phyloP scores from a whole-genome alignment of 2,329 filamentous ascomycete genomes.

The Corinectria fuckeliana region DNA sequence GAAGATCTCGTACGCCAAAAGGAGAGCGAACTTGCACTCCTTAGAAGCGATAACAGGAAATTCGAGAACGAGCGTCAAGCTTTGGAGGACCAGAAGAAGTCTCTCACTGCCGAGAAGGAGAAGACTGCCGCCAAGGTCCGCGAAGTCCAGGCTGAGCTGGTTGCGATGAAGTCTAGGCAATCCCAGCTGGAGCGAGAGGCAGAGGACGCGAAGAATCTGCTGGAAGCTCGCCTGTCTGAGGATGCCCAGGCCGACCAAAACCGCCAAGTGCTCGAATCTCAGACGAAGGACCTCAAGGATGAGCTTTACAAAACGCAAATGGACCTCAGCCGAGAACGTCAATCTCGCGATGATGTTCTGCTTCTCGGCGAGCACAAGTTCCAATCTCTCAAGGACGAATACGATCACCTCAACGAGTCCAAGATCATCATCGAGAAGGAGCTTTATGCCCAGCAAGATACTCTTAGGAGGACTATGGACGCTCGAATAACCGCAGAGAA shows the following conservation, averaged over 20 bases:
- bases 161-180: constrained; percentile 85
- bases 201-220: constrained; percentile 81
- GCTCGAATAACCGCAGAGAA: constrained; percentile 80
- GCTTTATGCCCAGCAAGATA: constrained; percentile 94
- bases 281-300: constrained; percentile 85
- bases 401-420: constrained; percentile 83
- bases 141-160: constrained; percentile 86
- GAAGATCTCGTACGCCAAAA: constrained; percentile 93
- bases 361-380: constrained; percentile 90
- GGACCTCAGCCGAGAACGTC: constrained; percentile 87
- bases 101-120: constrained; percentile 77
- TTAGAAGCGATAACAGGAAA: constrained; percentile 84
- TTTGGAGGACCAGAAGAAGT: constrained; percentile 79
- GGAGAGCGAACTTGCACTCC: constrained; percentile 87
- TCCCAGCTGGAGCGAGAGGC: constrained; percentile 86
- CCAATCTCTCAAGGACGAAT: constrained; percentile 82
- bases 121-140: constrained; percentile 77
- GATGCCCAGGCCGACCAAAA: constrained; percentile 85
- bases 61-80: constrained; percentile 80
- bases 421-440: constrained; percentile 99
- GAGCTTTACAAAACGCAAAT: constrained; percentile 85
- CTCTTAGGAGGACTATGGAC: constrained; percentile 83
- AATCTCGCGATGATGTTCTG: constrained; percentile 92
- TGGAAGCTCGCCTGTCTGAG: constrained; percentile 88
- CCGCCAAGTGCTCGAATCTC: constrained; percentile 81